Evolutionary conservation across 495 filamentous ascomycete genomes (phyloP).

Genomic region (Pseudomonodictys pantanalensis): DNA sequence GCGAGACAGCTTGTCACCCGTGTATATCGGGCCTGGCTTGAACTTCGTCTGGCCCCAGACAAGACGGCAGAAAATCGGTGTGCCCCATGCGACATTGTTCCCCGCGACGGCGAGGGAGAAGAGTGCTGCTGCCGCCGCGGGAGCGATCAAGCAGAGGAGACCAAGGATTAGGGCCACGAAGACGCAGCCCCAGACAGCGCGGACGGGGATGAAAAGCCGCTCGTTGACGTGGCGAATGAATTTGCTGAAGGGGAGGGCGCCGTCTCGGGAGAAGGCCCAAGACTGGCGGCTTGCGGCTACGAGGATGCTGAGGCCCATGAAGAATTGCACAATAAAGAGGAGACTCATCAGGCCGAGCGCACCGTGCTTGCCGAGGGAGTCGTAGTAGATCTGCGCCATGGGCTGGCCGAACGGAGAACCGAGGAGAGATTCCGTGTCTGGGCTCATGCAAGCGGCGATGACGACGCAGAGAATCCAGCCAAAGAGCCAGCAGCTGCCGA

Average conservation of each 20-base stretch:
- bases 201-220: conserved; percentile 58
- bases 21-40: conserved; percentile 62
- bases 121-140: conserved; percentile 57
- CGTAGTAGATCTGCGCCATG: conserved; percentile 58
- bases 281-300: conserved; percentile 58
- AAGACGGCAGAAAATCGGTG: conserved; percentile 60
- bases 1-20: conserved; percentile 49
- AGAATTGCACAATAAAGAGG: conserved; percentile 53
- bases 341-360: conserved; percentile 58
- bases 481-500: conserved; percentile 53
- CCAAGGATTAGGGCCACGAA: conserved; percentile 54
- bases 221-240: conserved; percentile 60
- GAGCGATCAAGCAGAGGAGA: conserved; percentile 57
- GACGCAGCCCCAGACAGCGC: conserved; percentile 59
- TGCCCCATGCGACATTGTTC: conserved; percentile 62
- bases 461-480: conserved; percentile 54
- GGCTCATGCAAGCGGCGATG: conserved; percentile 50
- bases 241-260: conserved; percentile 58
- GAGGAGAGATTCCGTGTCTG: conserved; percentile 45
- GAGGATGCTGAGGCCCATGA: conserved; percentile 53
- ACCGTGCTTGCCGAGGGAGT: conserved; percentile 52
- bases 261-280: conserved; percentile 62
- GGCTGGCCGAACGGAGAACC: conserved; percentile 50
- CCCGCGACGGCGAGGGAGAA: conserved; percentile 63
- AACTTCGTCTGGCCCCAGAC: conserved; percentile 62